Conservation (phyloP, 805 yeast genomes). For the Saccharomycopsis selenospora region DNA sequence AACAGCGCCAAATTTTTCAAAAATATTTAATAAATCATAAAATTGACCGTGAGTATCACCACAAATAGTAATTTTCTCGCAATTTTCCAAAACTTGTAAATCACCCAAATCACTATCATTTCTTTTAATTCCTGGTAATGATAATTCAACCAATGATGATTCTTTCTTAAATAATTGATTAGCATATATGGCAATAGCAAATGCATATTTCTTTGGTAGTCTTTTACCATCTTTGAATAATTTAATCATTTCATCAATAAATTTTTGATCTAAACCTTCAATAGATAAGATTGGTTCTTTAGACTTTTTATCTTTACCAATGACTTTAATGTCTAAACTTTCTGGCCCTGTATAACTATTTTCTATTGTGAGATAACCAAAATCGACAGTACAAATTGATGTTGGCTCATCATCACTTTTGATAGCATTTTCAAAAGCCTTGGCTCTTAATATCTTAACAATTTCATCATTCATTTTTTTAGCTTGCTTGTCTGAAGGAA, state of each 20-base stretch:
- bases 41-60: conserved; percentile 99
- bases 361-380: conserved; percentile 27
- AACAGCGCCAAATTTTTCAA: conserved; percentile 67
- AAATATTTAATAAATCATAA: conserved; percentile 79
- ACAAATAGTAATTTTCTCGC: conserved; percentile 65
- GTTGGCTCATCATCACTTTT: conserved; percentile 56
- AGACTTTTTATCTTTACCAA: conserved; percentile 22
- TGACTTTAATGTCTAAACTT: conserved; percentile 24
- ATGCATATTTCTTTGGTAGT: conserved; percentile 75
- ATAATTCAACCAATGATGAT: conserved; percentile 68
- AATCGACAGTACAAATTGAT: conserved; percentile 42
- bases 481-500: conserved; percentile 68
- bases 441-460: conserved; percentile 55
- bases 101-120: conserved; percentile 18
- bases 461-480: conserved; percentile 55
- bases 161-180: conserved; percentile 58
- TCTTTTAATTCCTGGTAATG: conserved; percentile 27
- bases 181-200: conserved; percentile 71
- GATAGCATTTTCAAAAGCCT: conserved; percentile 83
- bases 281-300: conserved; percentile 25
- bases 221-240: conserved; percentile 67
- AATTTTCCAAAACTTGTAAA: conserved; percentile 26
- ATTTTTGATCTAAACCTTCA: conserved; percentile 42
- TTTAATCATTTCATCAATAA: conserved; percentile 58
- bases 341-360: conserved; percentile 3